Evolutionary conservation across 2,329 filamentous ascomycete species (phyloP).

Genomic region (Nigrospora oryzae): DNA sequence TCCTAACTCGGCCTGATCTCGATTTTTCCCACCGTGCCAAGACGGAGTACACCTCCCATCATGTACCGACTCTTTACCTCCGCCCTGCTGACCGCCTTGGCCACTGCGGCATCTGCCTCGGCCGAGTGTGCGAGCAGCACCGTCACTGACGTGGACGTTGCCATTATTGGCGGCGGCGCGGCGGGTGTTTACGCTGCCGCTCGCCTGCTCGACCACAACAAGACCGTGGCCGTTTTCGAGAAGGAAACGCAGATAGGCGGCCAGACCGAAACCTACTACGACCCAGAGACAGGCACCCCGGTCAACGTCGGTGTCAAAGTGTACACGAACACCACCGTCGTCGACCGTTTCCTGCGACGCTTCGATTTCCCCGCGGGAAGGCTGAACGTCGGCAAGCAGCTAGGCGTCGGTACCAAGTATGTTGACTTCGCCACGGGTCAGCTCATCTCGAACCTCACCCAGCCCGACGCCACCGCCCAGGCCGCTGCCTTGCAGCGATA

Average conservation of each 20-base stretch:
- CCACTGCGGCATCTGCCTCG: not conserved
- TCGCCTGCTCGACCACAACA: not conserved
- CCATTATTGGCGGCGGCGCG: conserved; percentile 3
- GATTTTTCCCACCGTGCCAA: too few relatives aligned
- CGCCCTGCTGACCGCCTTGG: not conserved
- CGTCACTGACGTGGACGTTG: not conserved
- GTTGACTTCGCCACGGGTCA: conserved; percentile 2
- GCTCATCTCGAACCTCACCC: not conserved
- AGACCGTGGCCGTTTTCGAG: conserved; percentile 1
- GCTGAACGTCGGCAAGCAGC: not conserved
- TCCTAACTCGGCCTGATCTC: too few relatives aligned
- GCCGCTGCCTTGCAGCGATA: not conserved
- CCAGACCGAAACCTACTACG: conserved; percentile 2
- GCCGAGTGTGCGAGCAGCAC: not conserved
- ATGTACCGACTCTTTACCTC: not conserved
- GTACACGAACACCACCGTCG: not conserved
- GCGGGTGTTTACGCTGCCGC: not conserved
- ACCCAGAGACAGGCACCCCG: not conserved
- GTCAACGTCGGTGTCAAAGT: conserved; percentile 3
- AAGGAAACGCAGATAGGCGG: conserved; percentile 1
- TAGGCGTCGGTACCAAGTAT: not conserved
- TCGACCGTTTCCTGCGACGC: not conserved
- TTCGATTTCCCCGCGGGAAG: not conserved
- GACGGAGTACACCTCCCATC: too few relatives aligned
- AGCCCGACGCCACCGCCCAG: not conserved